These are phyloP conservation scores for Spergularia azorica DNA, from an alignment of 179 eudicot species.

Conservation along the genomic window DNA sequence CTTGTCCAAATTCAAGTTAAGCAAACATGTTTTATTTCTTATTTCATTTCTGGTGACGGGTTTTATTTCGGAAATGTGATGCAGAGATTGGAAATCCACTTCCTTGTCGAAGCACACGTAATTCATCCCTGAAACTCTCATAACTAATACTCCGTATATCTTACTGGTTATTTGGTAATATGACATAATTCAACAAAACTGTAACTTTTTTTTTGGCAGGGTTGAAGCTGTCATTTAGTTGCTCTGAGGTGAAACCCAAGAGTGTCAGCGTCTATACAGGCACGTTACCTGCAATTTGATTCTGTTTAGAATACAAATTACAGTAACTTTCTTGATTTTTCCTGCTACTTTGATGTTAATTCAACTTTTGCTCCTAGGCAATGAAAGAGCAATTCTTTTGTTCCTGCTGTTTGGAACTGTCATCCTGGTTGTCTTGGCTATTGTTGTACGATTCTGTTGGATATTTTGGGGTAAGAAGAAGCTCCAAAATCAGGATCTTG, in stretches of 20 bases:
- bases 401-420: slow-evolving; percentile 68
- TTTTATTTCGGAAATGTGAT: slow-evolving; percentile 28
- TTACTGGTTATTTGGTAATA: not conserved
- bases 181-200: not conserved
- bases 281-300: slow-evolving; percentile 26
- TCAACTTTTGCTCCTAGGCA: slow-evolving; percentile 46
- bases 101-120: slow-evolving; percentile 71
- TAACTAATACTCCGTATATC: not conserved
- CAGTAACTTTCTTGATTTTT: too few relatives aligned
- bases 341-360: not conserved
- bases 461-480: slow-evolving; percentile 83
- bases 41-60: slow-evolving; percentile 12
- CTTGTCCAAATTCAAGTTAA: not conserved
- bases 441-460: slow-evolving; percentile 72
- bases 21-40: not conserved
- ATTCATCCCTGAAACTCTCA: slow-evolving; percentile 14
- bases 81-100: slow-evolving; percentile 79
- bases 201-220: slow-evolving; percentile 38
- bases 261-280: slow-evolving; percentile 69
- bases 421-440: slow-evolving; percentile 50
- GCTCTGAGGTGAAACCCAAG: slow-evolving; percentile 56
- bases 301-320: not conserved
- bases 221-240: slow-evolving; percentile 63
- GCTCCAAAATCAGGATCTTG: slow-evolving; percentile 73
- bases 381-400: slow-evolving; percentile 60